phyloP scores from a whole-genome alignment of 2,329 filamentous ascomycete species.

The Zymoseptoria tritici region DNA sequence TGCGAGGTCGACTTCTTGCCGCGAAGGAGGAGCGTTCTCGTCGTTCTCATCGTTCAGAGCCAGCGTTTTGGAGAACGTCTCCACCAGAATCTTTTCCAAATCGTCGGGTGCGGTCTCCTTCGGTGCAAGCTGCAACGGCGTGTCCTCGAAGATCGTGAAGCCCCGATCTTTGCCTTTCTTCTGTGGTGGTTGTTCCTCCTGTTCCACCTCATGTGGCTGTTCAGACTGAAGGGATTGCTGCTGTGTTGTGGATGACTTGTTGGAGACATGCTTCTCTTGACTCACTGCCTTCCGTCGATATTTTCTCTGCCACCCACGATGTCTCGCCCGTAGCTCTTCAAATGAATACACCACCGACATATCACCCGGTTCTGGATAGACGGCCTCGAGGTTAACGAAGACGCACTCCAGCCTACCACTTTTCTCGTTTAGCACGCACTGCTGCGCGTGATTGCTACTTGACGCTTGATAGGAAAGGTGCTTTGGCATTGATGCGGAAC shows the following conservation, averaged over 20 bases:
- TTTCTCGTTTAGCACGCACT: constrained; percentile 73
- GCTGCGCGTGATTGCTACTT: constrained; percentile 48
- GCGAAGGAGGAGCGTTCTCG: constrained; percentile 39
- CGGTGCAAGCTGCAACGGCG: constrained; percentile 10
- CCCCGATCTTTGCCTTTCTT: constrained; percentile 24
- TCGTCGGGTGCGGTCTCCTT: constrained; percentile 2
- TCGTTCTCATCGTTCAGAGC: constrained; percentile 39
- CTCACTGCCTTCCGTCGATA: constrained; percentile 39
- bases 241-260: constrained; percentile 1
- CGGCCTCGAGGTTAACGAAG: constrained; percentile 74
- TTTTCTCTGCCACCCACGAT: constrained; percentile 58
- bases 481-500: constrained; percentile 16
- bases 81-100: constrained; percentile 18
- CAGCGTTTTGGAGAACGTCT: constrained; percentile 25
- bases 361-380: constrained; percentile 72
- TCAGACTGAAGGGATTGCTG: neutral
- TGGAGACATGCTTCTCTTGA: constrained; percentile 16
- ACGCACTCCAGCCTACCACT: constrained; percentile 80
- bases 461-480: constrained; percentile 21
- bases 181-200: constrained; percentile 2
- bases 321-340: constrained; percentile 78
- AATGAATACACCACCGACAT: constrained; percentile 71
- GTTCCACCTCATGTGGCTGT: neutral
- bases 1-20: constrained; percentile 34
- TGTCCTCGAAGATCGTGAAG: constrained; percentile 31